phyloP scores from a whole-genome alignment of 139 green algal species.

The Chara braunii region DNA sequence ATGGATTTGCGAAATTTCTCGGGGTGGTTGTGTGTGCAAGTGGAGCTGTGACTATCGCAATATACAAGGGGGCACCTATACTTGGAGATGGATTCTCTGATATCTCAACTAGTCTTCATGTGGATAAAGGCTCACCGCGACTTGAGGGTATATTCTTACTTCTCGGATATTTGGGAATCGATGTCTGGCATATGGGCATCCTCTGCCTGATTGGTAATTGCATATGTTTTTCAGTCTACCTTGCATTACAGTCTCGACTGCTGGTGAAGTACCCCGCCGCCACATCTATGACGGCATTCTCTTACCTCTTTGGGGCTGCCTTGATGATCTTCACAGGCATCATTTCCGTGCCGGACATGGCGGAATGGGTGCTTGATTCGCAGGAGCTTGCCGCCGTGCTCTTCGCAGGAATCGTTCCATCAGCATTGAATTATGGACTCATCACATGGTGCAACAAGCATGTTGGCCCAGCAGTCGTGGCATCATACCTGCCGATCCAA shows the following conservation, averaged over 20 bases:
- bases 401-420: conserved; percentile 34
- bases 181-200: conserved; percentile 17
- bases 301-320: conserved; percentile 17
- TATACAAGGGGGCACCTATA: conserved; percentile 16
- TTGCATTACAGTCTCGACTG: conserved; percentile 22
- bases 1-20: conserved; percentile 24
- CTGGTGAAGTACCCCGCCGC: conserved; percentile 25
- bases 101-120: no score
- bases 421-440: conserved; percentile 31
- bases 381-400: conserved; percentile 7
- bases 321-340: conserved; percentile 20
- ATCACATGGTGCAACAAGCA: conserved; percentile 34
- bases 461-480: conserved; percentile 29
- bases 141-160: no score
- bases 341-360: not conserved
- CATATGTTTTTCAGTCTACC: conserved; percentile 34
- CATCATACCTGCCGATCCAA: conserved; percentile 34
- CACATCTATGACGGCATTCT: conserved; percentile 18
- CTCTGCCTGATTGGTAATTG: conserved; percentile 38
- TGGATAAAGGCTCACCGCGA: no score
- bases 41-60: conserved; percentile 14
- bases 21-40: conserved; percentile 11
- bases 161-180: no score
- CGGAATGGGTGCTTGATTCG: conserved; percentile 5
- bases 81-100: conserved; percentile 4